Percentiles rank a stretch among this genome's conserved stretches.
These are phyloP conservation scores for Avicennia marina DNA, from an alignment of 257 asterid species.

Conservation along the genomic window DNA sequence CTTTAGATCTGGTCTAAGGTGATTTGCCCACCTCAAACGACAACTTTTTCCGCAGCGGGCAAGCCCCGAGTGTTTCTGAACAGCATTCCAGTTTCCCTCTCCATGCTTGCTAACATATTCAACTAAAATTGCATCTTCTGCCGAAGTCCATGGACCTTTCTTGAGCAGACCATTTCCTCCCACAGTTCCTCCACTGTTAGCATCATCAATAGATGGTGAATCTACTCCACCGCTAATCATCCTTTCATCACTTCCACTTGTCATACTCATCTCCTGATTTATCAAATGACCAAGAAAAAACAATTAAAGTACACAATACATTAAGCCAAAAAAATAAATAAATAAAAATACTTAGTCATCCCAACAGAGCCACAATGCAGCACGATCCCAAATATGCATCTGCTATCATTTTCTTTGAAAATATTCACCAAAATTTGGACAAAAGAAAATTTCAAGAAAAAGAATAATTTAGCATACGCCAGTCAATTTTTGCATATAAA, in stretches of 20 bases:
- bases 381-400: not conserved
- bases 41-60: conserved; percentile 71
- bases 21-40: conserved; percentile 69
- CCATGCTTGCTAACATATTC: conserved; percentile 51
- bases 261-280: conserved; percentile 34
- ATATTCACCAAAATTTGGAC: too few relatives aligned
- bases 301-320: not conserved
- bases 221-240: conserved; percentile 30
- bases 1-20: conserved; percentile 57
- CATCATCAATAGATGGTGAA: conserved; percentile 46
- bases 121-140: conserved; percentile 50
- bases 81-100: conserved; percentile 64
- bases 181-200: conserved; percentile 37
- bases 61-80: conserved; percentile 51
- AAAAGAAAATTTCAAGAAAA: too few relatives aligned
- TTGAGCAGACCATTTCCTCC: conserved; percentile 42
- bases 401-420: too few relatives aligned
- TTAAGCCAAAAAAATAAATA: not conserved
- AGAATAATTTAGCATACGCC: too few relatives aligned
- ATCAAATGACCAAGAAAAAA: not conserved
- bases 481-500: too few relatives aligned
- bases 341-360: not conserved
- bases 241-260: conserved; percentile 49
- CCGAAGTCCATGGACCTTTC: conserved; percentile 63
- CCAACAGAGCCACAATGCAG: too few relatives aligned